Percentiles rank a stretch among this genome's conserved stretches.
Conservation (phyloP, 257 asterid genomes). For the Plantago ovata region DNA sequence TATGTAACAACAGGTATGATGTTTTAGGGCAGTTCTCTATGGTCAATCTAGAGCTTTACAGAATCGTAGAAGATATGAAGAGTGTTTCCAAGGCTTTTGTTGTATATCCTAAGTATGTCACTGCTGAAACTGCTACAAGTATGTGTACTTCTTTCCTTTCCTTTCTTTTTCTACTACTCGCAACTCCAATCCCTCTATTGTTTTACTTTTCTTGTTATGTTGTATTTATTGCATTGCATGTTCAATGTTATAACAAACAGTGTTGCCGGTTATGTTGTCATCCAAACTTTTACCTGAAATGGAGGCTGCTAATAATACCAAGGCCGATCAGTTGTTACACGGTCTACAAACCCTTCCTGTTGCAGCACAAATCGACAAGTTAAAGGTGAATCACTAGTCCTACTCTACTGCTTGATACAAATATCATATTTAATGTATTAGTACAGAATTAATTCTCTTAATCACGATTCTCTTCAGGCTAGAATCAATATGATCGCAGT, state of each 20-base stretch:
- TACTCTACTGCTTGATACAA: background rate
- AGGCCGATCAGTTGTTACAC: slow-evolving; percentile 80
- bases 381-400: slow-evolving; percentile 76
- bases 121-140: slow-evolving; percentile 92
- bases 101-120: slow-evolving; percentile 90
- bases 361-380: slow-evolving; percentile 72
- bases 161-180: too few species aligned
- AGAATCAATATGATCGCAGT: slow-evolving; percentile 88
- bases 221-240: slow-evolving; percentile 8
- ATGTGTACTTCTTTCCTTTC: too few species aligned
- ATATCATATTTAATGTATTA: background rate
- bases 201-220: too few species aligned
- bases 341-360: slow-evolving; percentile 82
- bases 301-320: slow-evolving; percentile 84
- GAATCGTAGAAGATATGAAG: slow-evolving; percentile 86
- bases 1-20: slow-evolving; percentile 61
- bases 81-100: slow-evolving; percentile 95
- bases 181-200: too few species aligned
- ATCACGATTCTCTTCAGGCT: slow-evolving; percentile 37
- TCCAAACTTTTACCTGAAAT: slow-evolving; percentile 94
- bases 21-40: slow-evolving; percentile 84
- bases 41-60: slow-evolving; percentile 94
- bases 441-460: slow-evolving; percentile 9
- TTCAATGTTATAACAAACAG: slow-evolving; percentile 35
- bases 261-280: slow-evolving; percentile 96